A percentile compares a stretch with the other conserved stretches of the same genome.
Evolutionary conservation across 129 eudicot genomes (phyloP).

Genomic region (Lonicera japonica): DNA sequence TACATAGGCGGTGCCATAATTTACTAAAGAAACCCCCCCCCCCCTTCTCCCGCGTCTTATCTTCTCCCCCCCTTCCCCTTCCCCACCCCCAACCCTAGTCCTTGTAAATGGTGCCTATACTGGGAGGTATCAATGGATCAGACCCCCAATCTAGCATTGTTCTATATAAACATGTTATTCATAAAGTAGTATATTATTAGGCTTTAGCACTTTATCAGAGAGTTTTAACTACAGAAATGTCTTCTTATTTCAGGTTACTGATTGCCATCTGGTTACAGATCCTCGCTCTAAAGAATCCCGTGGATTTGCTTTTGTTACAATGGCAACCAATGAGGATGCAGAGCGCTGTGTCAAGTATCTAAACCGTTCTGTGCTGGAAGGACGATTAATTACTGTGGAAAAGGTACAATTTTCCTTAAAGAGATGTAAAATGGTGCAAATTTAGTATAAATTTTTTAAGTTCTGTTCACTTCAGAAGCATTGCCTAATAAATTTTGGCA

Average conservation of each 20-base stretch:
- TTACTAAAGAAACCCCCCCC: too few relatives aligned
- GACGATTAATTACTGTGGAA: slow-evolving; percentile 38
- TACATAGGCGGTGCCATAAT: too few relatives aligned
- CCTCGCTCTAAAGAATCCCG: slow-evolving; percentile 39
- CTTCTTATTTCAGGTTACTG: slow-evolving; percentile 16
- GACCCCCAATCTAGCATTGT: too few relatives aligned
- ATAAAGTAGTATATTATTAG: too few relatives aligned
- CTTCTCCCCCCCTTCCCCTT: too few relatives aligned
- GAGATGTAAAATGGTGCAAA: not conserved
- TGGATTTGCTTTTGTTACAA: slow-evolving; percentile 41
- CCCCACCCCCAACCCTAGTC: too few relatives aligned
- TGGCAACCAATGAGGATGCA: slow-evolving; percentile 38
- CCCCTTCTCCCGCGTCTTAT: too few relatives aligned
- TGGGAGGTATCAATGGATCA: too few relatives aligned
- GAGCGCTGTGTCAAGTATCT: slow-evolving; percentile 34
- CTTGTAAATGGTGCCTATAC: too few relatives aligned
- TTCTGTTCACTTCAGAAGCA: slow-evolving; percentile 7
- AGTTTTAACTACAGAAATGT: not conserved
- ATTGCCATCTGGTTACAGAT: slow-evolving; percentile 33
- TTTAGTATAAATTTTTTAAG: not conserved
- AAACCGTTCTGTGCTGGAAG: slow-evolving; percentile 43
- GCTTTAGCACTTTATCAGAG: not conserved
- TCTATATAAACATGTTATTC: too few relatives aligned
- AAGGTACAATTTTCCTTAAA: slow-evolving; percentile 19
- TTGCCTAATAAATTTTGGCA: slow-evolving; percentile 32